These are phyloP conservation scores for Albugo candida DNA, from an alignment of 352 stramenopile genomes.

Conservation along the genomic window DNA sequence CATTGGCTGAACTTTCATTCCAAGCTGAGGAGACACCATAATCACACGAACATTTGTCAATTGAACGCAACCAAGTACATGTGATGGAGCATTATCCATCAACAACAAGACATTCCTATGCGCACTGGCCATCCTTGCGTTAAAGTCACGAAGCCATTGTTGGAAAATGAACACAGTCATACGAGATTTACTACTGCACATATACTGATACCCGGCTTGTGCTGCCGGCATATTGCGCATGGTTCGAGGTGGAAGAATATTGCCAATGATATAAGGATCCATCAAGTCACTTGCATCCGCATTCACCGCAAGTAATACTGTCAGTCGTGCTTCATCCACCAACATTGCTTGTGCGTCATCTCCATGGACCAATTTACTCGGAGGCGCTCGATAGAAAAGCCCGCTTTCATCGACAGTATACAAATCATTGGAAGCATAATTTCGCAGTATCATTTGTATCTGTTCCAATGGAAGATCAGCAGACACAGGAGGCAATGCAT, in stretches of 20 bases:
- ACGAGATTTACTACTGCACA: slow-evolving; percentile 58
- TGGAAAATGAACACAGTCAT: slow-evolving; percentile 83
- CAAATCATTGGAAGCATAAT: slow-evolving; percentile 66
- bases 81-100: slow-evolving; percentile 73
- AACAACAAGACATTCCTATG: slow-evolving; percentile 68
- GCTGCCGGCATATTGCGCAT: slow-evolving; percentile 68
- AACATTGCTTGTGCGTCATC: slow-evolving; percentile 61
- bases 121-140: slow-evolving; percentile 65
- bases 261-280: slow-evolving; percentile 74
- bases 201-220: slow-evolving; percentile 73
- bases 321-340: slow-evolving; percentile 47
- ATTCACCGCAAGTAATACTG: slow-evolving; percentile 52
- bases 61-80: slow-evolving; percentile 55
- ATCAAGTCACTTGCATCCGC: slow-evolving; percentile 59
- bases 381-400: slow-evolving; percentile 71
- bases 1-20: slow-evolving; percentile 77
- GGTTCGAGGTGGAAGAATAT: slow-evolving; percentile 41
- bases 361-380: slow-evolving; percentile 63
- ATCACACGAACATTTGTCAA: slow-evolving; percentile 78
- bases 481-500: slow-evolving; percentile 62
- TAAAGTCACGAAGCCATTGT: slow-evolving; percentile 74
- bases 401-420: slow-evolving; percentile 77
- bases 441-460: slow-evolving; percentile 64
- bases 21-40: slow-evolving; percentile 62
- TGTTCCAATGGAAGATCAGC: slow-evolving; percentile 67